These are phyloP conservation scores for Collybiopsis confluens DNA, from an alignment of 768 basidiomycete genomes.

Conservation along the genomic window DNA sequence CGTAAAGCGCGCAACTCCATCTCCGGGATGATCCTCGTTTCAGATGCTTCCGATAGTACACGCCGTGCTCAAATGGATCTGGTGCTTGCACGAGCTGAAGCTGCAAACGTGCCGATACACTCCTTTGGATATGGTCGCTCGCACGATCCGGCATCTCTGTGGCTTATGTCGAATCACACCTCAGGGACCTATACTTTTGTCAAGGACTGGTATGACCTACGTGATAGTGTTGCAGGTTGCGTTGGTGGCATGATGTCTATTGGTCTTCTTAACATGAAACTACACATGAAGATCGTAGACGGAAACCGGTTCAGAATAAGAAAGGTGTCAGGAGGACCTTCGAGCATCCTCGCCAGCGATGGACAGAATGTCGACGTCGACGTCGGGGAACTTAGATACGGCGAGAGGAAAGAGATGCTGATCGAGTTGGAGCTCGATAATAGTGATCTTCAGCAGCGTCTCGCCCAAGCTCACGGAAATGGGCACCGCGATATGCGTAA, in stretches of 20 bases:
- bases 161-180: constrained; percentile 99
- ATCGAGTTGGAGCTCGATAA: constrained; percentile 94
- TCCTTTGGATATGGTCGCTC: constrained; percentile 95
- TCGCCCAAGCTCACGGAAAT: constrained; percentile 20
- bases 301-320: constrained; percentile 86
- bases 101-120: constrained; percentile 95
- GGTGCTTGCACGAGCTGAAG: constrained; percentile 93
- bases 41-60: constrained; percentile 89
- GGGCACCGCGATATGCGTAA: constrained; percentile 24
- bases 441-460: constrained; percentile 45
- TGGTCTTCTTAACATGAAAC: constrained; percentile 86
- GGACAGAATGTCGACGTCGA: constrained; percentile 96
- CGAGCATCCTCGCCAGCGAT: constrained; percentile 83
- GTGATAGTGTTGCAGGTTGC: constrained; percentile 88
- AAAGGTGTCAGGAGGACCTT: constrained; percentile 89
- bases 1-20: constrained; percentile 88
- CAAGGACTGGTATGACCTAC: constrained; percentile 95
- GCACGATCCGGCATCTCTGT: constrained; percentile 95
- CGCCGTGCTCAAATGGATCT: constrained; percentile 97
- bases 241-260: constrained; percentile 97
- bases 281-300: constrained; percentile 93
- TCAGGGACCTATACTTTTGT: constrained; percentile 97
- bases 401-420: constrained; percentile 97
- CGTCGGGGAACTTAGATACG: constrained; percentile 88
- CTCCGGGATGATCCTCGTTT: constrained; percentile 89